These are phyloP conservation scores for Neckera pumila DNA, from an alignment of 225 moss, liverwort and hornwort species.

Conservation along the genomic window DNA sequence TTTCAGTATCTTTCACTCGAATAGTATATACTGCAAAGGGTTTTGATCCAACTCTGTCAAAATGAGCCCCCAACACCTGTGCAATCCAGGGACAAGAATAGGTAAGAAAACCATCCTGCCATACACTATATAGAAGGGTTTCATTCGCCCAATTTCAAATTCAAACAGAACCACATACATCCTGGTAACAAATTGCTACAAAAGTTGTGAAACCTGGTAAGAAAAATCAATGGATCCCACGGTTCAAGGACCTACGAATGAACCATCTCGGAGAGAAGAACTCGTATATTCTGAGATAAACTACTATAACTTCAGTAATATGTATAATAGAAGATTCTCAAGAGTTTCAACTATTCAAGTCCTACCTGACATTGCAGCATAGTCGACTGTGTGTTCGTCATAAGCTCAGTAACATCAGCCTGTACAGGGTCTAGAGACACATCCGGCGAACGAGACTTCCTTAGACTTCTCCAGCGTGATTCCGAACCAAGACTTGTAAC, in stretches of 20 bases:
- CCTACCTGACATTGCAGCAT: slow-evolving; percentile 37
- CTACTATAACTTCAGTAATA: background rate
- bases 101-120: background rate
- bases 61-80: slow-evolving; percentile 79
- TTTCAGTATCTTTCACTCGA: slow-evolving; percentile 66
- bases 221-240: background rate
- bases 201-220: background rate
- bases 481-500: slow-evolving; percentile 3
- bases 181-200: background rate
- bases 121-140: background rate
- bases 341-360: background rate
- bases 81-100: background rate
- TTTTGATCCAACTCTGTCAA: slow-evolving; percentile 71
- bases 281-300: background rate
- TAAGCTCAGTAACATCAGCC: slow-evolving; percentile 4
- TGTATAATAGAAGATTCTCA: background rate
- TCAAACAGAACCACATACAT: background rate
- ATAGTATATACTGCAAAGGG: slow-evolving; percentile 82
- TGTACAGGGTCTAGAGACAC: slow-evolving; percentile 6
- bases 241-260: background rate
- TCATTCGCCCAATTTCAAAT: background rate
- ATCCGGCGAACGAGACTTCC: slow-evolving; percentile 15
- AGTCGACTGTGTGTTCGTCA: background rate
- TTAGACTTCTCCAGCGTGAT: slow-evolving; percentile 18
- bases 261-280: background rate